Base-by-base conservation (phyloP, 2,329 filamentous ascomycete genomes). In the Leptoxyphium fumago region DNA sequence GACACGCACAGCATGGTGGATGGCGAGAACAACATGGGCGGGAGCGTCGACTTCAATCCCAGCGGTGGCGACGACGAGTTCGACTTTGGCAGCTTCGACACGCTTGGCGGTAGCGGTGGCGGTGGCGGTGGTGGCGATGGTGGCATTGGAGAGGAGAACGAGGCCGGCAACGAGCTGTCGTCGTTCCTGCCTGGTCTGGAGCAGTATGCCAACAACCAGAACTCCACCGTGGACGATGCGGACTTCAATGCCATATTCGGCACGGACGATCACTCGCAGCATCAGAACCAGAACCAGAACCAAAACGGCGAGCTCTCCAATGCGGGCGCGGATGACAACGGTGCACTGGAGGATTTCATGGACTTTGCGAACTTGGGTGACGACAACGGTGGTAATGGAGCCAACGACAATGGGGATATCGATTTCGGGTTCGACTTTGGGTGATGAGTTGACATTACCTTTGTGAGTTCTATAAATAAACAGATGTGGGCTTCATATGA, bases 171-270 rank as follows among this genome's bases (percentile, higher is more conserved):
- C 36, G 52, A 57, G 39, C 58, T 66, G 26, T 57, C 55, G 9
- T 58, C 63, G 2, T 55, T 68, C 7, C 52, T 64, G 6, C 57
- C 67, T 32, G 59, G 67, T 44, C 52, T 69, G 43, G 57, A 68
- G 47, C 58, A 63, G 51, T 66, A 63, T 50, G 60, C 64, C 14
- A 66, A 64, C 34, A 54, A 49, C 14, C 45, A 51, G 30, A 45
- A 46, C 6, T 49, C 45, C 29, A 43, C 34, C 11, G 41, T 40
- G 9, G 46, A 44, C 10, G 52, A 56, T 39, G 48, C 51, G 17
- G 56, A 59, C 42, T 56, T 55, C 41, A 52, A 50, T 34, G 49
- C 51, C 10, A 44, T 59, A 18, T 58, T 59, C 43, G 48, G 43
- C 15, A 49, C 46, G 2, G 48, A 49, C 40, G 41, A 39, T 32